Percentiles rank a stretch among this genome's conserved stretches.
Conservation (phyloP, 345 rosid species). For the Eucalyptus pauciflora region DNA sequence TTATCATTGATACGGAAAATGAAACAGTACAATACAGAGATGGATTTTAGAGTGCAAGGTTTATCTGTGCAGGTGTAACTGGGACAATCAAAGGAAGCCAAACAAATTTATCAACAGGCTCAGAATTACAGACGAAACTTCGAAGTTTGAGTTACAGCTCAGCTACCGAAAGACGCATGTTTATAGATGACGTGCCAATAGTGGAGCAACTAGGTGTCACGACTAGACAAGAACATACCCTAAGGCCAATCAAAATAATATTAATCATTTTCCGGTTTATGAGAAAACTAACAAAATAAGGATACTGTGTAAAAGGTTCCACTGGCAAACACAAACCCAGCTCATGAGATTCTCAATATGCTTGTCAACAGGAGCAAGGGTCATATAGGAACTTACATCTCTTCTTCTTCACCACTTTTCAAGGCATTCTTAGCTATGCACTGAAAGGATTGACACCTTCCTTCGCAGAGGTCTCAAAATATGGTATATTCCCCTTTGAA, state of each 20-base stretch:
- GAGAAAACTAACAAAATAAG: background rate
- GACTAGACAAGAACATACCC: background rate
- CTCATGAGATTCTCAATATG: background rate
- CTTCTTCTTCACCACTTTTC: slow-evolving; percentile 91
- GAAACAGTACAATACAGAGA: background rate
- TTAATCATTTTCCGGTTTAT: background rate
- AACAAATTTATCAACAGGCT: background rate
- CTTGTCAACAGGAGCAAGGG: background rate
- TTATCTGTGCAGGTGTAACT: background rate
- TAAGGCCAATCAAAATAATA: background rate
- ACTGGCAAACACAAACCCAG: background rate
- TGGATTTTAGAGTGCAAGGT: background rate
- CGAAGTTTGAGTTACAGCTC: background rate
- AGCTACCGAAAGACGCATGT: background rate
- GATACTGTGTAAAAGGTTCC: background rate
- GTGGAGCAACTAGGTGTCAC: background rate
- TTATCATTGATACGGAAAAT: background rate
- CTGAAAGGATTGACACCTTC: slow-evolving; percentile 89
- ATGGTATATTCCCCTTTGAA: slow-evolving; percentile 92
- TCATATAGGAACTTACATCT: slow-evolving; percentile 51
- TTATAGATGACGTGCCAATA: background rate
- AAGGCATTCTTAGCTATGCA: slow-evolving; percentile 91
- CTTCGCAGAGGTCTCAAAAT: slow-evolving; percentile 98
- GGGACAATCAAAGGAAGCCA: background rate
- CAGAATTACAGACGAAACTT: background rate